Evolutionary conservation across 2,329 filamentous ascomycete species (phyloP).

Genomic region (Talaromyces funiculosus): DNA sequence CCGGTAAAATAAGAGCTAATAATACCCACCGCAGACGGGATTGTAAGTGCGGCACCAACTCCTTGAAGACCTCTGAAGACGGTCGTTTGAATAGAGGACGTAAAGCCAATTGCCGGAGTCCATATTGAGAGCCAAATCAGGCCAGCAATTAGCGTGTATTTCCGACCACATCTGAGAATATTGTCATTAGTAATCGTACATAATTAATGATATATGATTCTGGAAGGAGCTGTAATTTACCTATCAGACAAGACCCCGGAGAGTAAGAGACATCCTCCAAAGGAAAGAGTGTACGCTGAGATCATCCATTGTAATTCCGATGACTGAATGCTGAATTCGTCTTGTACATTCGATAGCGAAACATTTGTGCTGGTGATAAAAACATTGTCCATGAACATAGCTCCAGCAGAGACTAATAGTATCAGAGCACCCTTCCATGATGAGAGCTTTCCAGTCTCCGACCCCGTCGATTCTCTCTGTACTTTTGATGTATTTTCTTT

Average conservation of each 20-base stretch:
- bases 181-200: not conserved
- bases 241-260: not conserved
- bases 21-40: constrained; percentile 16
- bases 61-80: constrained; percentile 43
- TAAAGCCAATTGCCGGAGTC: constrained; percentile 36
- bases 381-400: not conserved
- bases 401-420: not conserved
- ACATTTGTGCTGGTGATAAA: not conserved
- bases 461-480: not conserved
- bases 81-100: constrained; percentile 33
- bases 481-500: not conserved
- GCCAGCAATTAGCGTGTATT: not conserved
- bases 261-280: not conserved
- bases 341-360: not conserved
- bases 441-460: not conserved
- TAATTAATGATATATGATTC: not conserved
- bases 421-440: not conserved
- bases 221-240: not conserved
- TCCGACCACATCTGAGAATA: not conserved
- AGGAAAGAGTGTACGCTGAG: not conserved
- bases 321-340: not conserved
- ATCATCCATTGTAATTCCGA: not conserved
- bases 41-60: constrained; percentile 43
- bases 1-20: not conserved
- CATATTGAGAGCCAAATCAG: constrained; percentile 24